Evolutionary conservation across 768 basidiomycete genomes (phyloP).

Genomic region (Leccinum barrowsii): DNA sequence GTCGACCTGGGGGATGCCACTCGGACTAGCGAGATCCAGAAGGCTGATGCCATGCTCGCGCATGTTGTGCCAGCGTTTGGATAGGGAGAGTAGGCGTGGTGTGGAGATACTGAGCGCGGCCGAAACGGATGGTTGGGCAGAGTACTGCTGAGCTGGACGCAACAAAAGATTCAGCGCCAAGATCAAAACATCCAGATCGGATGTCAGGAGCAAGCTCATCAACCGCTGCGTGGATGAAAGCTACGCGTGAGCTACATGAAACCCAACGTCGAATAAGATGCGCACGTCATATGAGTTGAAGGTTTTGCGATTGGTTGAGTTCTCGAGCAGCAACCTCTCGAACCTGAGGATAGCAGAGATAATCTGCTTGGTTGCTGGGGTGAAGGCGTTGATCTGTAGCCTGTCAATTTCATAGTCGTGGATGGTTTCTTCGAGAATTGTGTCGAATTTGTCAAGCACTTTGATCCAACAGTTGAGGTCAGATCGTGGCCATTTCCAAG

Average conservation of each 20-base stretch:
- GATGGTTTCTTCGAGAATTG: slow-evolving; percentile 78
- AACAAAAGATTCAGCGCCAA: slow-evolving; percentile 81
- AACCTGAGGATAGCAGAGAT: slow-evolving; percentile 85
- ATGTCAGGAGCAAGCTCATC: slow-evolving; percentile 81
- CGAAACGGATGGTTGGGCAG: slow-evolving; percentile 79
- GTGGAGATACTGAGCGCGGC: slow-evolving; percentile 80
- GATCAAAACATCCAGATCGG: slow-evolving; percentile 86
- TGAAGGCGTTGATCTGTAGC: slow-evolving; percentile 77
- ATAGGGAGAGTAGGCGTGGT: slow-evolving; percentile 75
- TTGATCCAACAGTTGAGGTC: slow-evolving; percentile 97
- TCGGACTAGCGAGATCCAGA: slow-evolving; percentile 62
- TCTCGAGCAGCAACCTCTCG: slow-evolving; percentile 87
- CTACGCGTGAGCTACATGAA: slow-evolving; percentile 3
- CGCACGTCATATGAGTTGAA: slow-evolving; percentile 96
- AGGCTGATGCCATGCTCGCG: slow-evolving; percentile 79
- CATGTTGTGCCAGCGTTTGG: slow-evolving; percentile 79
- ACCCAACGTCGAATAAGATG: slow-evolving; percentile 10
- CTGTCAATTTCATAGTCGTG: slow-evolving; percentile 82
- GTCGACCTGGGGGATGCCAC: slow-evolving; percentile 50
- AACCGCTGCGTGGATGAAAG: slow-evolving; percentile 58
- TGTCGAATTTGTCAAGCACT: slow-evolving; percentile 94
- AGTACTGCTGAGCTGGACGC: slow-evolving; percentile 94
- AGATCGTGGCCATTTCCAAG: slow-evolving; percentile 94
- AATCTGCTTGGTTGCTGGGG: slow-evolving; percentile 66
- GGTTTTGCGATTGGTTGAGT: slow-evolving; percentile 96